phyloP scores from a whole-genome alignment of 1,139 yeast species.

The Magnusiomyces tetraspermus region DNA sequence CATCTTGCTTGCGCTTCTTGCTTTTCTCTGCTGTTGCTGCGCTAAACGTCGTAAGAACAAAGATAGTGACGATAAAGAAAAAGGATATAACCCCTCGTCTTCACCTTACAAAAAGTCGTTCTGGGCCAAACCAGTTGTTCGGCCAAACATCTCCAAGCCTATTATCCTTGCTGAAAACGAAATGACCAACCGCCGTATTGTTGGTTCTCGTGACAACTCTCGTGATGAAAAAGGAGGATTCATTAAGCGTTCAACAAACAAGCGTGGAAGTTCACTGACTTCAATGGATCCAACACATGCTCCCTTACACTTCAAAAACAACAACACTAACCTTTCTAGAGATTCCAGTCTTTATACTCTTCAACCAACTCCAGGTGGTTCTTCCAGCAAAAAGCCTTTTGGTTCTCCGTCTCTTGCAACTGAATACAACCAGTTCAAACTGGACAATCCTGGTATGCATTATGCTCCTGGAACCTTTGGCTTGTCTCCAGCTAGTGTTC shows the following conservation, averaged over 20 bases:
- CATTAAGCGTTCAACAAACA: not conserved
- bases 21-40: conserved; percentile 39
- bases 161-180: conserved; percentile 20
- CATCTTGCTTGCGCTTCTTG: conserved; percentile 39
- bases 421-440: conserved; percentile 11
- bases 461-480: not conserved
- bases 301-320: conserved; percentile 30
- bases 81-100: not conserved
- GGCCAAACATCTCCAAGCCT: conserved; percentile 13
- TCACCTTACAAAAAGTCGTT: not conserved
- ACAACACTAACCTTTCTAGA: not conserved
- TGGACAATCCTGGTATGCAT: conserved; percentile 9
- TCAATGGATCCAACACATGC: not conserved
- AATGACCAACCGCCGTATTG: not conserved
- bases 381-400: not conserved
- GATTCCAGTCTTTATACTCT: not conserved
- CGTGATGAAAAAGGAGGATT: not conserved
- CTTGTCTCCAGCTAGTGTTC: conserved; percentile 7
- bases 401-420: conserved; percentile 11
- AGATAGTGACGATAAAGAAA: conserved; percentile 15
- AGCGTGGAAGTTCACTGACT: conserved; percentile 5
- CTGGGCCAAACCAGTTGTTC: too few species aligned
- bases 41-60: conserved; percentile 40
- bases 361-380: not conserved
- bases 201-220: not conserved